Evolutionary conservation across 805 yeast genomes (phyloP), one percentile per base, ranked within the genome.

Genomic region (Ogataea pilisensis): DNA sequence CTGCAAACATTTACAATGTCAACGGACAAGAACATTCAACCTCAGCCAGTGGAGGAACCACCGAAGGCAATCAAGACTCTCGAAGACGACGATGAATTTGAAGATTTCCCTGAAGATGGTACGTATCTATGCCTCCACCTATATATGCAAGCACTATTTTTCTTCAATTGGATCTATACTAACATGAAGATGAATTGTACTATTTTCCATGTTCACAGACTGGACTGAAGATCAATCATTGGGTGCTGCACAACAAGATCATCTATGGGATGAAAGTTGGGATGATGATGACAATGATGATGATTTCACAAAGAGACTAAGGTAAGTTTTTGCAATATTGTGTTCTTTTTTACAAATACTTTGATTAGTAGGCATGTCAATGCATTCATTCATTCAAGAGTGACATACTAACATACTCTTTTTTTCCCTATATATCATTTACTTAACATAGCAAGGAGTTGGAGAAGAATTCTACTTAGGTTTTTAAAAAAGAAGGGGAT

Each of bases 261-360:
- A 78, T 46, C 75, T 90, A 38, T 90, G 98, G 97, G 96, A 90
- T 53, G 96, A 90, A 64, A 91, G 88, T 61, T 91, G 99, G 99
- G 97, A 85, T 51, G 95, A 91, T 60, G 95, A 89, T 47, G 96
- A 90, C 55, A 85, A 82, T 44, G 93, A 86, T 45, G 97, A 90
- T 56, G 88, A 87, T 50, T 93, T 91, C 65, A 79, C 93, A 32
- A 74, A 73, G 47, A 80, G 76, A 53, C 72, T 91, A 59, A 80
- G 81, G 75, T 70, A 65, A 43, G 81, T 57, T 36, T 17, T 27
- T 31, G 22, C 24, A 13, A 8, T 9, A 9, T 27, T 9, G 14
- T 9, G 11, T 24, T 24, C 26, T 24, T 11, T 27, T n/a, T n/a
- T n/a, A n/a, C n/a, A n/a, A n/a, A n/a, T n/a, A n/a, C n/a, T n/a